Evolutionary conservation across 1,284 basidiomycete genomes (phyloP), one percentile per base, ranked within the genome.

Genomic region (Cryptococcus amylolentus): DNA sequence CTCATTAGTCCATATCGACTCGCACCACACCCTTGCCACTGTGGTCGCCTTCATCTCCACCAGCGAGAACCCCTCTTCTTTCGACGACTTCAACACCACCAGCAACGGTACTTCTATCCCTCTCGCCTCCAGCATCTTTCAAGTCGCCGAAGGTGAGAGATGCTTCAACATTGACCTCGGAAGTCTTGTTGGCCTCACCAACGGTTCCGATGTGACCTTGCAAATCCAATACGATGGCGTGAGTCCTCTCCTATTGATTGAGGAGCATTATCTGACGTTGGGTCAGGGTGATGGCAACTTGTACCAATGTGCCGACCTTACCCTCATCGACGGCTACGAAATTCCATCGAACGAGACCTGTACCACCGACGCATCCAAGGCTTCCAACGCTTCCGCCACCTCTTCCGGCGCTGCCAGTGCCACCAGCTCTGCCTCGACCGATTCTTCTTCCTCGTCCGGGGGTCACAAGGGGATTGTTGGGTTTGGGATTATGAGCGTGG

Each of bases 261-360:
- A 13, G 23, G 9, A 18, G 18, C 16, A 26, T 18, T 41, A 5
- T 39, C 2, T 41, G n/a, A 26, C n/a, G 44, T 18, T 20, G 14
- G 6, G 18, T 31, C 82, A 87, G 80, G 79, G 86, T 18, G 88
- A 90, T 68, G 85, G 84, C 38, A 66, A 77, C 47, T 80, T 89
- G 9, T 88, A 80, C 77, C 87, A 89, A 84, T 89, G 88, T 68
- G 81, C 87, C 46, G 88, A 90, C 73, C 72, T 91, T 52, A 83
- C 84, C 7, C 78, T 91, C 31, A 79, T 83, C 43, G 81, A 77
- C 50, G 79, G 75, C 64, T 80, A 79, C 61, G 79, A 75, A 10
- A 76, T 75, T 20, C 78, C 81, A 4, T 65, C 75, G 54, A 79
- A 77, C 63, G 72, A 75, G n/a, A 77, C 80, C 5, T 84, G 83